Conservation (phyloP, 139 green algal genomes). For the Chlorella sp. region DNA sequence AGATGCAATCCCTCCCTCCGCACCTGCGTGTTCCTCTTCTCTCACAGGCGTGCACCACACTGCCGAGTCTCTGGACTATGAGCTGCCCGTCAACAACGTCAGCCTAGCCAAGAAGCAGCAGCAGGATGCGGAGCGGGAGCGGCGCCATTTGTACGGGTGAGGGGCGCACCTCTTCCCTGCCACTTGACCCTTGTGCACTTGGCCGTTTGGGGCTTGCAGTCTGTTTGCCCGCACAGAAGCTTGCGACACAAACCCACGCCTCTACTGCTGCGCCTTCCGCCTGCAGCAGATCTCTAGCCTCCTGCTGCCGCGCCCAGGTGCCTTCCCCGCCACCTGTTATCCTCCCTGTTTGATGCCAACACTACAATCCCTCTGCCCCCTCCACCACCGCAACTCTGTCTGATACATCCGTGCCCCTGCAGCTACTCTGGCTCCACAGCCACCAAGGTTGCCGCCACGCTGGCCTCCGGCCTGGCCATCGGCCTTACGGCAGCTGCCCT, state of each 20-base stretch:
- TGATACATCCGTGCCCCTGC: too few species aligned
- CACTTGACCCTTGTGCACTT: too few species aligned
- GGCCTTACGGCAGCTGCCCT: constrained; percentile 66
- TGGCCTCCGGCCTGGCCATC: constrained; percentile 72
- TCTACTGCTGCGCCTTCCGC: background rate
- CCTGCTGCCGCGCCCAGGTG: too few species aligned
- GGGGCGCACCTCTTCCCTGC: background rate
- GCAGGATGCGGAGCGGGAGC: background rate
- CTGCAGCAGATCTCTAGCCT: background rate
- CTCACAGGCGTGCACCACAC: background rate
- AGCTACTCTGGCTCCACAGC: constrained; percentile 82
- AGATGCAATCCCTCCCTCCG: background rate
- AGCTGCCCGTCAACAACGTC: constrained; percentile 33
- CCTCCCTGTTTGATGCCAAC: background rate
- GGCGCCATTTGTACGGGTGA: constrained; percentile 5
- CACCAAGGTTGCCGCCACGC: constrained; percentile 73
- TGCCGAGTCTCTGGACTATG: constrained; percentile 43
- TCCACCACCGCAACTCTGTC: too few species aligned
- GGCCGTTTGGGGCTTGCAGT: background rate
- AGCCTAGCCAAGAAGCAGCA: background rate
- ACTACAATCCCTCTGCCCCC: background rate
- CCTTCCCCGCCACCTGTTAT: background rate
- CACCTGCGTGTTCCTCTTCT: background rate
- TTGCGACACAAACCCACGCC: background rate
- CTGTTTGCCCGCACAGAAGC: background rate